A percentile compares a stretch with the other conserved stretches of the same genome.
Conservation (phyloP, 345 rosid genomes). For the Aethionema arabicum region DNA sequence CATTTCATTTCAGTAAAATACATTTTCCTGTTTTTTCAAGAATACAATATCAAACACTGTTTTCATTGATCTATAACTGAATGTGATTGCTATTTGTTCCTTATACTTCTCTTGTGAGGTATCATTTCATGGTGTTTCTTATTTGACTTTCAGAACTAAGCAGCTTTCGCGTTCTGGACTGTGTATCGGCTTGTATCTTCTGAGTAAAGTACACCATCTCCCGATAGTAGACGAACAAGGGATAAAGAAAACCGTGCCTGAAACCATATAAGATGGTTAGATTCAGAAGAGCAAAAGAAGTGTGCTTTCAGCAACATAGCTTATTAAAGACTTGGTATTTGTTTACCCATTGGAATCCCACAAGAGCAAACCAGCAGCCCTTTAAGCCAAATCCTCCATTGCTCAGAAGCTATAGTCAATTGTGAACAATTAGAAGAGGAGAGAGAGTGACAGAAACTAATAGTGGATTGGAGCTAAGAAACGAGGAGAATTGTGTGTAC, state of each 20-base stretch:
- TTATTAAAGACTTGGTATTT: conserved; percentile 3
- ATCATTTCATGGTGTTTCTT: background rate
- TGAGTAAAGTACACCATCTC: conserved; percentile 50
- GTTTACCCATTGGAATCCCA: conserved; percentile 81
- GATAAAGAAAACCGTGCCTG: conserved; percentile 66
- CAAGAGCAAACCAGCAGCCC: conserved; percentile 68
- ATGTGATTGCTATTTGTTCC: conserved; percentile 13
- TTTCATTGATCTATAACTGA: conserved; percentile 23
- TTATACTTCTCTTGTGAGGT: conserved; percentile 1
- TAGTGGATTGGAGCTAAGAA: background rate
- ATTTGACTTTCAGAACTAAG: conserved; percentile 30
- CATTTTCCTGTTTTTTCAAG: background rate
- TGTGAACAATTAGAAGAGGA: conserved; percentile 4
- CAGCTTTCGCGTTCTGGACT: conserved; percentile 47
- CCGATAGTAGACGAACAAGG: conserved; percentile 59
- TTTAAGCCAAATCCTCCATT: conserved; percentile 61
- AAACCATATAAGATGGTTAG: conserved; percentile 12
- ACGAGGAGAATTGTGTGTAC: conserved; percentile 37
- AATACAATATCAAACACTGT: conserved; percentile 5
- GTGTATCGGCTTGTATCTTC: conserved; percentile 42
- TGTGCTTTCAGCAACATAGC: background rate
- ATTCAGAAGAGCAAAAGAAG: conserved; percentile 21
- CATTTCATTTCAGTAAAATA: conserved; percentile 3
- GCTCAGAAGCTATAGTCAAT: conserved; percentile 48
- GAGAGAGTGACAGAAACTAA: conserved; percentile 5